Evolutionary conservation across 345 rosid genomes (phyloP).

Genomic region (Lenwebbia sp.): DNA sequence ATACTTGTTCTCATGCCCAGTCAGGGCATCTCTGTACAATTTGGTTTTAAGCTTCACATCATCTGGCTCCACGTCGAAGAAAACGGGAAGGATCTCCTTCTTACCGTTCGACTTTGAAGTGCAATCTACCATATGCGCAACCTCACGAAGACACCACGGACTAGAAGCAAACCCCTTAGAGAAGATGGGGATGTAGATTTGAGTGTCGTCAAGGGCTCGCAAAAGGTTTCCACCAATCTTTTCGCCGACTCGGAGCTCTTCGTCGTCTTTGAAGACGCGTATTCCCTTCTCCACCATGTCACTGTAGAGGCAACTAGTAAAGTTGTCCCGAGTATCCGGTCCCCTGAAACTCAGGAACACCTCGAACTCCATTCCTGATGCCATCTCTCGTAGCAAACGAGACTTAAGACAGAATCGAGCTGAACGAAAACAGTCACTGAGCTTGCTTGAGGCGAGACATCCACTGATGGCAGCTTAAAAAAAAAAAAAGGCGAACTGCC

Average conservation of each 20-base stretch:
- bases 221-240: not conserved
- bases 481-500: not conserved
- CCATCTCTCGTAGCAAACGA: not conserved
- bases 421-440: not conserved
- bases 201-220: not conserved
- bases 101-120: not conserved
- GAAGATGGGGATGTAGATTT: not conserved
- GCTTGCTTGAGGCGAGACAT: too few species aligned
- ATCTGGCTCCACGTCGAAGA: not conserved
- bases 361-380: not conserved
- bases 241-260: not conserved
- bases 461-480: too few species aligned
- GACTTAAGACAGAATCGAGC: not conserved
- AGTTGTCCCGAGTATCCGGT: not conserved
- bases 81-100: not conserved
- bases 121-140: not conserved
- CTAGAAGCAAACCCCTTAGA: not conserved
- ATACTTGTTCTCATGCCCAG: not conserved
- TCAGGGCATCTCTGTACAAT: not conserved
- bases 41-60: not conserved
- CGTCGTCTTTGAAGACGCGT: not conserved
- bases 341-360: not conserved
- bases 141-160: not conserved
- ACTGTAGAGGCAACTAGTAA: not conserved
- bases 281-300: not conserved